These are phyloP conservation scores for Ophiocordyceps camponoti-floridani DNA, from an alignment of 2,329 filamentous ascomycete species.

Conservation along the genomic window DNA sequence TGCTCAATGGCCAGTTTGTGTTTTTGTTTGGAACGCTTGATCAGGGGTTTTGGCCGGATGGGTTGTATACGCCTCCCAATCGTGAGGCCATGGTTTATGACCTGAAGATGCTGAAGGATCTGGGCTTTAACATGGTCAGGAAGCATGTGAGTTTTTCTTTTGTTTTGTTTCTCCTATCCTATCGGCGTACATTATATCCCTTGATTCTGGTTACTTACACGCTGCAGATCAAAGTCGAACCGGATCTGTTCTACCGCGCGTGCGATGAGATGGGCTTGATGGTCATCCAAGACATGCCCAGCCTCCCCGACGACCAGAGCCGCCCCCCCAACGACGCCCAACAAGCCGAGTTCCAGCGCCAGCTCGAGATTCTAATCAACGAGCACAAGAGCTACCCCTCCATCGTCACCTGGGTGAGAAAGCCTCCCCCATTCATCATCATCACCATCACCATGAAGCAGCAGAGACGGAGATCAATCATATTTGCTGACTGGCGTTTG, in stretches of 20 bases:
- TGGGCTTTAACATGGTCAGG: constrained; percentile 53
- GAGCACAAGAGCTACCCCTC: constrained; percentile 47
- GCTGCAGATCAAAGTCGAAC: constrained; percentile 44
- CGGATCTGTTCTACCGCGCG: constrained; percentile 48
- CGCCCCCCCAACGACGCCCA: constrained; percentile 23
- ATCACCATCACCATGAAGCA: too few relatives aligned
- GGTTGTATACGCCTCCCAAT: constrained; percentile 45
- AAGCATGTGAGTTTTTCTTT: constrained; percentile 37
- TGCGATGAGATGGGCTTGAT: constrained; percentile 48
- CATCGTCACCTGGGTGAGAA: constrained; percentile 42
- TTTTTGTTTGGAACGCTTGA: constrained; percentile 54
- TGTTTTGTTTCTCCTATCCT: neutral
- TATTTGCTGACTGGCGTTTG: neutral
- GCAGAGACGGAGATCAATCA: too few relatives aligned
- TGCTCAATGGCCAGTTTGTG: constrained; percentile 50
- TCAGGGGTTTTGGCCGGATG: constrained; percentile 57
- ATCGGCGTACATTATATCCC: neutral
- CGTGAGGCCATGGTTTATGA: constrained; percentile 52
- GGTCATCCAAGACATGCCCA: constrained; percentile 57
- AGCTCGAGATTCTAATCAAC: constrained; percentile 41
- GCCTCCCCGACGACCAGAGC: constrained; percentile 21
- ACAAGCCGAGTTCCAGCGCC: constrained; percentile 46
- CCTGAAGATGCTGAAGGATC: constrained; percentile 40
- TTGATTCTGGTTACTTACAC: constrained; percentile 3
- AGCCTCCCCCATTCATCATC: neutral